Percentiles rank a stretch among this genome's conserved stretches.
phyloP scores from a whole-genome alignment of 164 flowering plant species.

The Sedum album region DNA sequence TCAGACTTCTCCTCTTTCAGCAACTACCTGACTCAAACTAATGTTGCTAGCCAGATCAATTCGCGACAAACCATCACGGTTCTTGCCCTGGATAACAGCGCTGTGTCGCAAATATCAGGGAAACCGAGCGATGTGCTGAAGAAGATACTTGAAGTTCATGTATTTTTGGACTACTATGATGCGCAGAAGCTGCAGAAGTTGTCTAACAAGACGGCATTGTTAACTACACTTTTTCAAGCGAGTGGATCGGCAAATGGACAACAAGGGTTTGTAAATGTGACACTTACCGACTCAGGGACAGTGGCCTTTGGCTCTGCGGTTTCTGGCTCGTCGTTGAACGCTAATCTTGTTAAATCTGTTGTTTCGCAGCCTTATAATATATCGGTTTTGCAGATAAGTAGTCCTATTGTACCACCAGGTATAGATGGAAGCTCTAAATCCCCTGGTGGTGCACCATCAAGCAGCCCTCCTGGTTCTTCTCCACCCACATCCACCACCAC shows the following conservation, averaged over 20 bases:
- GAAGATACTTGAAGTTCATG: conserved; percentile 21
- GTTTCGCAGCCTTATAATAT: conserved; percentile 21
- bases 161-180: conserved; percentile 28
- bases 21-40: conserved; percentile 12
- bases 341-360: conserved; percentile 17
- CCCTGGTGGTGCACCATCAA: not conserved
- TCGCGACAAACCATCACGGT: conserved; percentile 20
- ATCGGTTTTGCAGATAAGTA: conserved; percentile 24
- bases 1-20: conserved; percentile 21
- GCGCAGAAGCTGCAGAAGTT: conserved; percentile 17
- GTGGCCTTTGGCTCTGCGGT: conserved; percentile 22
- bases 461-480: not conserved
- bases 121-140: conserved; percentile 13
- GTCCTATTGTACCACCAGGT: conserved; percentile 14
- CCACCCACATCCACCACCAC: conserved; percentile 10
- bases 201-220: conserved; percentile 7
- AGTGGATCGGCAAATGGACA: conserved; percentile 18
- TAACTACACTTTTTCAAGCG: conserved; percentile 27
- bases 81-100: conserved; percentile 20
- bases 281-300: conserved; percentile 3
- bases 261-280: conserved; percentile 24
- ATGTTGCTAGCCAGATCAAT: conserved; percentile 19
- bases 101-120: conserved; percentile 10
- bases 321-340: conserved; percentile 8
- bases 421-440: not conserved